Base-by-base conservation (phyloP, 2,329 filamentous ascomycete species). In the Diaporthe sp. region DNA sequence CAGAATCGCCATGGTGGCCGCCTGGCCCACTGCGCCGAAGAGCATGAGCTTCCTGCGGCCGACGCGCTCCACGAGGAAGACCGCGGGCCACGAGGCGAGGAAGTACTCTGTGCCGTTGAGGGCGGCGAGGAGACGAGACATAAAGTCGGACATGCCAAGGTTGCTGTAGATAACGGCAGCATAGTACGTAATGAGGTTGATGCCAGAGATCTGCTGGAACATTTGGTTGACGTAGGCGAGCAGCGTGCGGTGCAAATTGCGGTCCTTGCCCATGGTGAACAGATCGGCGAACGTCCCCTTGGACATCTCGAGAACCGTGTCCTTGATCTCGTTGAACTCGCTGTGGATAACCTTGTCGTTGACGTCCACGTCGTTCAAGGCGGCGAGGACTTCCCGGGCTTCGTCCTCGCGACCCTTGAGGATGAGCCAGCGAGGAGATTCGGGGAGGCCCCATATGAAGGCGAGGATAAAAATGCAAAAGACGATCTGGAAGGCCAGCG, bases 31-130 rank as follows among this genome's bases (percentile, higher is more conserved):
- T 0, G 91, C 89, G 72, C 93, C 93, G 77, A 94, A 90, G 25
- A 95, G 84, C 92, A 95, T 95, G 76, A 95, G 88, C 80, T 90
- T 89, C 25, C 93, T 89, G 39, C 94, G 91, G 15, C 92, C 92
- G 4, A 92, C 89, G 2, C 89, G 88, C 82, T 94, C 92, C 51
- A 93, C 91, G 37, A 93, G 86, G 81, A 92, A 91, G 28, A 89
- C 86, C 1, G 88, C 86, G 0, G 87, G 87, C 90, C 92, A 90
- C 4, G 92, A 92, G 1, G 89, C 83, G 81, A 89, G 85, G 77
- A 88, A 85, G 80, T 90, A 90, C 65, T 84, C 83, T 1, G 83
- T 84, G 17, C 87, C 86, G 78, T 88, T 88, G 76, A 89, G 86
- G 1, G 91, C 89, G 1, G 87, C 89, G 22, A 88, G 81, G 42